Evolutionary conservation across 2,329 filamentous ascomycete genomes (phyloP).

Genomic region (Paramyrothecium roridum): DNA sequence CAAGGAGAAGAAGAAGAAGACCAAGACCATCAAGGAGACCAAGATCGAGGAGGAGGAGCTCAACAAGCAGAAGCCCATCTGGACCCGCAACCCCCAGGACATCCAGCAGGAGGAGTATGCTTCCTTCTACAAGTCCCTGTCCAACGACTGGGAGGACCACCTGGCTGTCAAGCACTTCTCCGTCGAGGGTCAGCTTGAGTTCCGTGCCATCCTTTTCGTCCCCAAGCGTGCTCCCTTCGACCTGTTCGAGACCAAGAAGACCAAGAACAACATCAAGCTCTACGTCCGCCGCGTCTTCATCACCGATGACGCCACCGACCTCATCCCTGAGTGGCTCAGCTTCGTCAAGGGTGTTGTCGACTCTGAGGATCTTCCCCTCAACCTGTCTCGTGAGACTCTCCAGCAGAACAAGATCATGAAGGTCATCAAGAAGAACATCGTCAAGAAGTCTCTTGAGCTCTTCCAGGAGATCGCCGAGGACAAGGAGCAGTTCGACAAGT

Average conservation of each 20-base stretch:
- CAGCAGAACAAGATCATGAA: constrained; percentile 99
- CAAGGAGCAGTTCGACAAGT: constrained; percentile 99
- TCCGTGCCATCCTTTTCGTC: constrained; percentile 99
- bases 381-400: constrained; percentile 99
- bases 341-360: constrained; percentile 99
- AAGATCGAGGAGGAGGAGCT: constrained; percentile 99
- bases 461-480: constrained; percentile 99
- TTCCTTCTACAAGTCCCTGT: constrained; percentile 99
- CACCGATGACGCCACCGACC: constrained; percentile 97
- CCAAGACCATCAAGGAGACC: constrained; percentile 99
- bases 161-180: constrained; percentile 99
- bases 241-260: constrained; percentile 99
- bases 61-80: constrained; percentile 99
- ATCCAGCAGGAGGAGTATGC: constrained; percentile 97
- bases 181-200: constrained; percentile 99
- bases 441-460: constrained; percentile 99
- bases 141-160: constrained; percentile 99
- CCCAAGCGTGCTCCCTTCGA: constrained; percentile 99
- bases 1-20: constrained; percentile 92
- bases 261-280: constrained; percentile 99
- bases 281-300: constrained; percentile 99
- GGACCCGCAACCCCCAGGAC: constrained; percentile 96
- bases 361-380: constrained; percentile 98
- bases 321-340: constrained; percentile 98
- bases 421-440: constrained; percentile 99